A percentile compares a stretch with the other conserved stretches of the same genome.
Evolutionary conservation across 768 basidiomycete genomes (phyloP).

Genomic region (Kwoniella botswanensis): DNA sequence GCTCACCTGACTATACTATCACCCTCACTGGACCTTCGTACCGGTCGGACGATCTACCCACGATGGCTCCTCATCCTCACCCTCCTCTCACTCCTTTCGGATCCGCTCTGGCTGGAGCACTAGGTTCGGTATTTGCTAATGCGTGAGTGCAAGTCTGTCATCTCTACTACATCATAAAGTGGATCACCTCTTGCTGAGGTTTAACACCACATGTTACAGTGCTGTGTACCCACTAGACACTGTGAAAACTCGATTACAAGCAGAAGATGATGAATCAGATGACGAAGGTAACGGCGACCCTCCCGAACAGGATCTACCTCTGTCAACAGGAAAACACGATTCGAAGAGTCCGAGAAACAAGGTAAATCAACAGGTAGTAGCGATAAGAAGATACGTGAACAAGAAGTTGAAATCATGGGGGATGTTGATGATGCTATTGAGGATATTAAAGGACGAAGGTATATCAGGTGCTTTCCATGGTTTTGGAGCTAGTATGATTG

Average conservation of each 20-base stretch:
- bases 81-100: slow-evolving; percentile 76
- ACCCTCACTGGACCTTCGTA: neutral
- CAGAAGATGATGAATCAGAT: slow-evolving; percentile 63
- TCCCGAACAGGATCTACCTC: neutral
- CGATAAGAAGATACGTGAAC: neutral
- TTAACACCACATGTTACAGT: slow-evolving; percentile 59
- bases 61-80: slow-evolving; percentile 22
- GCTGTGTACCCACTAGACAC: slow-evolving; percentile 95
- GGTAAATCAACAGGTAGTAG: neutral
- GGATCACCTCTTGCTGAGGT: neutral
- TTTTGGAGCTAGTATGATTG: slow-evolving; percentile 95
- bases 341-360: neutral
- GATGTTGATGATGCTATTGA: slow-evolving; percentile 71
- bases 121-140: slow-evolving; percentile 90
- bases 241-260: slow-evolving; percentile 96
- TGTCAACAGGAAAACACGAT: neutral
- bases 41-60: neutral
- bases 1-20: neutral
- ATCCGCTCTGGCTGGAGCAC: slow-evolving; percentile 86
- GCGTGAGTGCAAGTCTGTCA: slow-evolving; percentile 67
- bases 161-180: too few relatives aligned
- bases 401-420: slow-evolving; percentile 50
- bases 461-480: slow-evolving; percentile 83
- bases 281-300: slow-evolving; percentile 56
- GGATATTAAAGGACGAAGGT: slow-evolving; percentile 81